Conservation (phyloP, 2,329 filamentous ascomycete genomes). For the Pleurostoma richardsiae region DNA sequence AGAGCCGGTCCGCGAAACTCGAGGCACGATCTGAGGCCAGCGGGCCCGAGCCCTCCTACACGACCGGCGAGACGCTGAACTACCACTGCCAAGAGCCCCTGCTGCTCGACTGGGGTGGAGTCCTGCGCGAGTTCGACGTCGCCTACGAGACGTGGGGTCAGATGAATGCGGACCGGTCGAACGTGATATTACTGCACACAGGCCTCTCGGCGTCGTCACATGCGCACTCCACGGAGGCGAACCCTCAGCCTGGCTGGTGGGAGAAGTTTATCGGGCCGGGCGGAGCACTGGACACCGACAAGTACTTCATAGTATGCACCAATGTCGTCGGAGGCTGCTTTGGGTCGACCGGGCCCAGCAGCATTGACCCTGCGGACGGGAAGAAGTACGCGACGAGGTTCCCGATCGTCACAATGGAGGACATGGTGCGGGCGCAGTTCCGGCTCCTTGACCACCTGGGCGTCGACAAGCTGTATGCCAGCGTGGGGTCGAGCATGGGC, state of each 20-base stretch:
- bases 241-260: conserved; percentile 94
- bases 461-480: conserved; percentile 78
- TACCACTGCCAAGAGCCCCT: conserved; percentile 73
- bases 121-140: conserved; percentile 82
- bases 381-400: conserved; percentile 90
- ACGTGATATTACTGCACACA: conserved; percentile 88
- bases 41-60: conserved; percentile 92
- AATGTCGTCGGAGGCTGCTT: conserved; percentile 96
- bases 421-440: conserved; percentile 97
- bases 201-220: conserved; percentile 96
- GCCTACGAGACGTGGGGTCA: conserved; percentile 92
- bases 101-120: conserved; percentile 89
- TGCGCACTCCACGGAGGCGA: conserved; percentile 83
- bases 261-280: conserved; percentile 95
- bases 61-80: conserved; percentile 73
- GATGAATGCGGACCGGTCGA: conserved; percentile 74
- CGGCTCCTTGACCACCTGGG: conserved; percentile 74
- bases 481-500: conserved; percentile 94
- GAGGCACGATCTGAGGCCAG: conserved; percentile 59
- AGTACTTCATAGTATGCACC: conserved; percentile 91
- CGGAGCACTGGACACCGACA: conserved; percentile 78
- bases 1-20: conserved; percentile 71
- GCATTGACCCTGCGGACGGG: conserved; percentile 82
- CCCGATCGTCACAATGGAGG: conserved; percentile 89
- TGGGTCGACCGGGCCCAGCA: conserved; percentile 87